Evolutionary conservation across 2,329 filamentous ascomycete species (phyloP).

Genomic region (Allantophomopsis lycopodina): DNA sequence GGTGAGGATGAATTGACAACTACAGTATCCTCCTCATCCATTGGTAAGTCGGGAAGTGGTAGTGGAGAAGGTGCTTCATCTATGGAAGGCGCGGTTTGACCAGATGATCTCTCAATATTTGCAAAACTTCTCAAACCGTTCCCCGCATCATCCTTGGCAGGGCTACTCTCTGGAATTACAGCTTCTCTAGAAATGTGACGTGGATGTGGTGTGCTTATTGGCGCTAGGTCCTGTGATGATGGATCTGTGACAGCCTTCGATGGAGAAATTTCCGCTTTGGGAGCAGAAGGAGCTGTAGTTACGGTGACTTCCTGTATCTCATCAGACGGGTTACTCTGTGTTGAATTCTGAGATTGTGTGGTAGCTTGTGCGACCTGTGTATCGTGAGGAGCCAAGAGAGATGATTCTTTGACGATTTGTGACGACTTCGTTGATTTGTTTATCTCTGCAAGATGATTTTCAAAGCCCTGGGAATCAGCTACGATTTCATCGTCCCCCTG

Average conservation of each 20-base stretch:
- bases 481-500: constrained; percentile 13
- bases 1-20: too few species aligned
- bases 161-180: too few species aligned
- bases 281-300: too few species aligned
- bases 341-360: not conserved
- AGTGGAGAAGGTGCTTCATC: too few species aligned
- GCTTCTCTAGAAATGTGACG: too few species aligned
- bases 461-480: constrained; percentile 11
- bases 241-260: too few species aligned
- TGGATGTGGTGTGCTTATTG: too few species aligned
- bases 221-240: too few species aligned
- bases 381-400: not conserved
- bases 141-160: not conserved
- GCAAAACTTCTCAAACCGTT: constrained; percentile 1
- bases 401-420: not conserved
- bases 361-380: not conserved
- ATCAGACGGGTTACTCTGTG: not conserved
- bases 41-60: too few species aligned
- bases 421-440: not conserved
- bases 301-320: not conserved
- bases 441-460: not conserved
- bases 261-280: too few species aligned
- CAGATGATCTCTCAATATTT: not conserved
- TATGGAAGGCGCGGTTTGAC: too few species aligned
- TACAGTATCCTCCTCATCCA: too few species aligned